Evolutionary conservation across 148 eudicot species (phyloP).

Genomic region (Selenicereus undatus): DNA sequence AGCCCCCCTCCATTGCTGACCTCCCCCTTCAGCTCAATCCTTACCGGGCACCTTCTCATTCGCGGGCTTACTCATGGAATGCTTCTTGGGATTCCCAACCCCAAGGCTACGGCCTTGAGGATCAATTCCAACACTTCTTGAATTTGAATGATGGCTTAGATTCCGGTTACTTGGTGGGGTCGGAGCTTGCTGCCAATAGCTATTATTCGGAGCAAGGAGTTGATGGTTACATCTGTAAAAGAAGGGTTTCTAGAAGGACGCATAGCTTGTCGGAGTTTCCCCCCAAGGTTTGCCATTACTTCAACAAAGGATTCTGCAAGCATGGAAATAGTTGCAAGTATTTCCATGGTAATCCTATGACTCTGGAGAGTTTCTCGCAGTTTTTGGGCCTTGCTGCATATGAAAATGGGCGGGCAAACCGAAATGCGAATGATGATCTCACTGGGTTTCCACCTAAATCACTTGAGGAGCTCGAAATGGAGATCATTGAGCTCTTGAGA

Average conservation of each 20-base stretch:
- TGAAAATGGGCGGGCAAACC: constrained; percentile 33
- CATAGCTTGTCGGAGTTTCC: constrained; percentile 43
- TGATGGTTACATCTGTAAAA: background rate
- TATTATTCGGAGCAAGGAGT: background rate
- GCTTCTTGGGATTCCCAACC: constrained; percentile 1
- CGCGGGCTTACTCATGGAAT: background rate
- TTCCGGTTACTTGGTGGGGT: background rate
- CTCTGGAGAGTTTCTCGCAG: constrained; percentile 32
- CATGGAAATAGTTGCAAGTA: constrained; percentile 76
- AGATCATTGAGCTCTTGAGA: constrained; percentile 49
- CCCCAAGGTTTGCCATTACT: constrained; percentile 69
- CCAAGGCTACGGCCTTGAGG: background rate
- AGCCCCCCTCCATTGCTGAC: background rate
- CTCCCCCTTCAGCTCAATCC: background rate
- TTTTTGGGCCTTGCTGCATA: constrained; percentile 25
- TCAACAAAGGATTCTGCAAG: constrained; percentile 72
- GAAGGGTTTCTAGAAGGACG: background rate
- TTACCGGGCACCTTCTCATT: background rate
- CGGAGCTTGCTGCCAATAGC: background rate
- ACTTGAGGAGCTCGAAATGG: constrained; percentile 44
- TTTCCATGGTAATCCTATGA: constrained; percentile 40
- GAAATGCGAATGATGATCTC: constrained; percentile 26
- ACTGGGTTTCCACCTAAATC: constrained; percentile 35
- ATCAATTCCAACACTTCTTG: background rate
- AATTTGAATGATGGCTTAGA: background rate